Percentiles rank a stretch among this genome's conserved stretches.
phyloP scores from a whole-genome alignment of 768 basidiomycete species.

The Termitomyces bulborhizus region DNA sequence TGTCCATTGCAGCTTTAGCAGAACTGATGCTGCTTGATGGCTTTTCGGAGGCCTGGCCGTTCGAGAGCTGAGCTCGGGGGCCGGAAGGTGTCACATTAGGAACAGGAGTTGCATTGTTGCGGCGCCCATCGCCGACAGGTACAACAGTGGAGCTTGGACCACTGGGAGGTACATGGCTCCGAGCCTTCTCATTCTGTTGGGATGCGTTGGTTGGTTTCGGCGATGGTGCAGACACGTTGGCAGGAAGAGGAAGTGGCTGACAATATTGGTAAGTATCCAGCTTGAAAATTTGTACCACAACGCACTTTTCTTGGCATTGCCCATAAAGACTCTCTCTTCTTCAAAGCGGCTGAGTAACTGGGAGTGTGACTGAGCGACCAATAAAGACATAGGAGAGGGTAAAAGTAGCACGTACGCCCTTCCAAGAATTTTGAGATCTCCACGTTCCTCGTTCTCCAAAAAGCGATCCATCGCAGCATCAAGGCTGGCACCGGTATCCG shows the following conservation, averaged over 20 bases:
- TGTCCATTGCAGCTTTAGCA: constrained; percentile 64
- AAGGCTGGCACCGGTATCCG: constrained; percentile 47
- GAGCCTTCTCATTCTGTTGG: constrained; percentile 23
- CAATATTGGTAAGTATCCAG: not conserved
- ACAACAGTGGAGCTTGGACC: constrained; percentile 31
- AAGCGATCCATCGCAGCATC: constrained; percentile 60
- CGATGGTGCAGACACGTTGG: constrained; percentile 16
- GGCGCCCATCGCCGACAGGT: constrained; percentile 29
- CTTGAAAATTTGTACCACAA: not conserved
- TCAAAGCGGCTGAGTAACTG: constrained; percentile 70
- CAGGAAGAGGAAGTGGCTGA: constrained; percentile 3
- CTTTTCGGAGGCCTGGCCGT: constrained; percentile 22
- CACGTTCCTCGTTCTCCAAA: constrained; percentile 70
- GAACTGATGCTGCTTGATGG: constrained; percentile 20
- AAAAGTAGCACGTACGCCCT: constrained; percentile 47
- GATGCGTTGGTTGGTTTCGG: constrained; percentile 23
- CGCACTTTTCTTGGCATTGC: constrained; percentile 27
- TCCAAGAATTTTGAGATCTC: constrained; percentile 78
- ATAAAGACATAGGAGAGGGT: not conserved
- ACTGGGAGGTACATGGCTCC: constrained; percentile 28
- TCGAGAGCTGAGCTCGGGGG: constrained; percentile 49
- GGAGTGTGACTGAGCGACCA: not conserved
- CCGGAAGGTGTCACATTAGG: constrained; percentile 41
- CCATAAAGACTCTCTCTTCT: constrained; percentile 66
- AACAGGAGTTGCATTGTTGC: constrained; percentile 25